Percentiles rank a stretch among this genome's conserved stretches.
Conservation (phyloP, 768 basidiomycete species). For the Leccinum disarticulatum region DNA sequence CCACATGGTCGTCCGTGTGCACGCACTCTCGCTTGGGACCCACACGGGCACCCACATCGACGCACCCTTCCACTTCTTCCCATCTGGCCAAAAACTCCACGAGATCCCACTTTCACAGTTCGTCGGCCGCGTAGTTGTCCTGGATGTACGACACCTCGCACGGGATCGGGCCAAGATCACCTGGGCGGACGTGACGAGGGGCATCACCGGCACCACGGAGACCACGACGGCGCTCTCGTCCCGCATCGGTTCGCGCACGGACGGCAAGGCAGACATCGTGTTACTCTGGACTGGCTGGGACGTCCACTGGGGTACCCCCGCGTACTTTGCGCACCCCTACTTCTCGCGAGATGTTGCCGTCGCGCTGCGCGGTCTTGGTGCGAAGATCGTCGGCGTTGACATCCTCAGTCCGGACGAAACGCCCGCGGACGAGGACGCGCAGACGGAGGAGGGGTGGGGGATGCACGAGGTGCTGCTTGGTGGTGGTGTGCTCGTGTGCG, state of each 20-base stretch:
- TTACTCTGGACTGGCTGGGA: constrained; percentile 73
- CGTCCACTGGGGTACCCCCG: constrained; percentile 45
- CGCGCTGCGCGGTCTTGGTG: constrained; percentile 48
- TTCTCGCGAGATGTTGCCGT: constrained; percentile 53
- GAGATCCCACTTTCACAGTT: constrained; percentile 54
- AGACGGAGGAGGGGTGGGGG: constrained; percentile 35
- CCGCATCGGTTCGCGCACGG: constrained; percentile 24
- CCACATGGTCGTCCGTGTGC: constrained; percentile 24
- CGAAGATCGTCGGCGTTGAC: constrained; percentile 62
- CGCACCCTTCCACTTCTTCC: constrained; percentile 72
- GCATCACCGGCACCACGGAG: not conserved
- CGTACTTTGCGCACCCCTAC: constrained; percentile 66
- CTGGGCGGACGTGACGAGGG: constrained; percentile 41
- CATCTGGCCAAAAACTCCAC: constrained; percentile 55
- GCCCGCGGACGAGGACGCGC: constrained; percentile 12
- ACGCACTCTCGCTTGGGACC: constrained; percentile 53
- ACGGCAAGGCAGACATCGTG: constrained; percentile 40
- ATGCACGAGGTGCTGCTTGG: constrained; percentile 65
- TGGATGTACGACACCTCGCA: constrained; percentile 51
- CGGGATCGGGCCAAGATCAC: constrained; percentile 46
- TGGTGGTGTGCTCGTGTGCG: constrained; percentile 61
- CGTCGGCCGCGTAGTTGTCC: constrained; percentile 52
- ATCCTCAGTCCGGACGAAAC: constrained; percentile 69
- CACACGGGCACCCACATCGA: constrained; percentile 83
- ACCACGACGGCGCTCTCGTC: constrained; percentile 2